Conservation (phyloP, 257 asterid species). For the Nicotiana otophora region DNA sequence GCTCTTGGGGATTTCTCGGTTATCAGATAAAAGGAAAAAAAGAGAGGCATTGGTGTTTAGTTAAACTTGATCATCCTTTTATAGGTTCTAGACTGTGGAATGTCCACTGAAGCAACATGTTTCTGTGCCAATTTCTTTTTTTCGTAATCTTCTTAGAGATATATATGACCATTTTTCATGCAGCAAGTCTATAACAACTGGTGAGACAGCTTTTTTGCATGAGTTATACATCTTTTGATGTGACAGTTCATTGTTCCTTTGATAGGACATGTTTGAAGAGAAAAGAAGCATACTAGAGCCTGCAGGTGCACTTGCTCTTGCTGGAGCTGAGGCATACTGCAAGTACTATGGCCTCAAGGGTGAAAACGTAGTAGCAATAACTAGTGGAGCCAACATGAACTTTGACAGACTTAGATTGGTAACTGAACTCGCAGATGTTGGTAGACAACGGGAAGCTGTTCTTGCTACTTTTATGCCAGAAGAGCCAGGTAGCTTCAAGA, state of each 20-base stretch:
- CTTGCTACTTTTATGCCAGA: slow-evolving; percentile 78
- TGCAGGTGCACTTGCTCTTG: slow-evolving; percentile 96
- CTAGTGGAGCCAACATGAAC: slow-evolving; percentile 97
- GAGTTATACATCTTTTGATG: not conserved
- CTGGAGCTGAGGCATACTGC: slow-evolving; percentile 98
- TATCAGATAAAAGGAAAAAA: not conserved
- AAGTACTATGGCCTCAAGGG: slow-evolving; percentile 71
- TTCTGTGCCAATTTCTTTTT: not conserved
- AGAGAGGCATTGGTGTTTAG: not conserved
- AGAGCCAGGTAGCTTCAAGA: slow-evolving; percentile 73
- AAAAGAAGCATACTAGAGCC: slow-evolving; percentile 94
- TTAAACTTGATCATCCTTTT: not conserved
- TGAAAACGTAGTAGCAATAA: slow-evolving; percentile 77
- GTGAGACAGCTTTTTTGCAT: not conserved
- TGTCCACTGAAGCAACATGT: not conserved
- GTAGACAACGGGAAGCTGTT: slow-evolving; percentile 84
- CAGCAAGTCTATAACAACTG: not conserved
- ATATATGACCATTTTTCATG: not conserved
- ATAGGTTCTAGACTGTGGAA: not conserved
- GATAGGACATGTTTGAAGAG: slow-evolving; percentile 97
- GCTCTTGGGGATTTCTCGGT: not conserved
- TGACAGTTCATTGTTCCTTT: slow-evolving; percentile 6
- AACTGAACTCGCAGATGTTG: slow-evolving; percentile 90
- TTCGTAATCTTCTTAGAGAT: not conserved
- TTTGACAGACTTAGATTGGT: slow-evolving; percentile 88